Percentiles rank a stretch among this genome's conserved stretches.
phyloP scores from a whole-genome alignment of 2,329 filamentous ascomycete species.

The Penicillium glabrum region DNA sequence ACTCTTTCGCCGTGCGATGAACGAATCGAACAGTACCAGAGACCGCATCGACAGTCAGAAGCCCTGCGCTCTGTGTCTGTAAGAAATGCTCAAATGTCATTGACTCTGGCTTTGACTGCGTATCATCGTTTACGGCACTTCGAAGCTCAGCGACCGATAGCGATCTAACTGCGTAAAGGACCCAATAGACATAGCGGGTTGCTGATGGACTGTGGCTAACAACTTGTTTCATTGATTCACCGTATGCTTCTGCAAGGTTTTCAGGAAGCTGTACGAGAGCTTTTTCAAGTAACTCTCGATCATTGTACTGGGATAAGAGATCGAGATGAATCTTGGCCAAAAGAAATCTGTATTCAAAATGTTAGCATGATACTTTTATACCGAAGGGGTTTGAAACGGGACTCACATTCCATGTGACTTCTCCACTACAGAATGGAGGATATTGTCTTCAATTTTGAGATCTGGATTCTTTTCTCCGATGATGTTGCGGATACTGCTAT shows the following conservation, averaged over 20 bases:
- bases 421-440: slow-evolving; percentile 11
- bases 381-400: neutral
- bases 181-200: slow-evolving; percentile 28
- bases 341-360: slow-evolving; percentile 31
- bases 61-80: slow-evolving; percentile 12
- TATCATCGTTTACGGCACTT: slow-evolving; percentile 2
- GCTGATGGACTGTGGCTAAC: slow-evolving; percentile 22
- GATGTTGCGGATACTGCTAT: neutral
- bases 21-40: slow-evolving; percentile 27
- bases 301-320: slow-evolving; percentile 23
- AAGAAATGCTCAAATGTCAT: neutral
- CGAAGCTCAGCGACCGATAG: slow-evolving; percentile 26
- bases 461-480: neutral
- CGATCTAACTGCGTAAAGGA: slow-evolving; percentile 25
- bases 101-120: neutral
- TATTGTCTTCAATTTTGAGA: neutral
- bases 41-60: slow-evolving; percentile 28
- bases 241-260: slow-evolving; percentile 30
- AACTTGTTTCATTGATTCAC: slow-evolving; percentile 31
- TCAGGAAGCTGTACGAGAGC: slow-evolving; percentile 27
- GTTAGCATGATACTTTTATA: too few relatives aligned
- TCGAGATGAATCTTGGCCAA: slow-evolving; percentile 30
- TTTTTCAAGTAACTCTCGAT: slow-evolving; percentile 21
- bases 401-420: slow-evolving; percentile 31
- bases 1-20: slow-evolving; percentile 33